phyloP scores from a whole-genome alignment of 2,329 filamentous ascomycete species.

The Talaromyces sp. region DNA sequence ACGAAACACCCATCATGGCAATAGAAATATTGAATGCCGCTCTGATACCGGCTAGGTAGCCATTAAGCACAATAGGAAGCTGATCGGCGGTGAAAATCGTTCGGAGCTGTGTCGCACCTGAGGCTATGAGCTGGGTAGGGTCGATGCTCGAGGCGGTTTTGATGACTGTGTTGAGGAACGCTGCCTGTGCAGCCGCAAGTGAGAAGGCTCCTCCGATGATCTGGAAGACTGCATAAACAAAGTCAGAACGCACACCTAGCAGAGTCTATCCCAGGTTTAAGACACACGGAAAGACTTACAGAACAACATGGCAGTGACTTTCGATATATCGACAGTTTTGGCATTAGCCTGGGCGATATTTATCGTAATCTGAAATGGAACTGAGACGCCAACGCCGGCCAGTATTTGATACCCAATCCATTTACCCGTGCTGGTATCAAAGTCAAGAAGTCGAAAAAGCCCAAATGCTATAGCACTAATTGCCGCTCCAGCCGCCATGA shows the following conservation, averaged over 20 bases:
- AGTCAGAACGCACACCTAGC: not conserved
- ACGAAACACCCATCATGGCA: slow-evolving; percentile 1
- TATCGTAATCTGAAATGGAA: slow-evolving; percentile 24
- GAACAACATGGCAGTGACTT: slow-evolving; percentile 26
- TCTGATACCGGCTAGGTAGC: slow-evolving; percentile 10
- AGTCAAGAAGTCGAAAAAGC: slow-evolving; percentile 34
- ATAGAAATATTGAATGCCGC: slow-evolving; percentile 2
- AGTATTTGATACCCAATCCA: slow-evolving; percentile 29
- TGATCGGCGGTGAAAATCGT: not conserved
- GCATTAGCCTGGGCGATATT: slow-evolving; percentile 26
- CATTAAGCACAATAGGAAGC: slow-evolving; percentile 4
- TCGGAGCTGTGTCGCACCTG: slow-evolving; percentile 12
- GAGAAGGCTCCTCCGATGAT: slow-evolving; percentile 32
- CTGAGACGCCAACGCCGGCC: slow-evolving; percentile 20
- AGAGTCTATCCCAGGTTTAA: not conserved
- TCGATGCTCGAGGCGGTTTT: slow-evolving; percentile 6
- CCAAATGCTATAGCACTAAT: slow-evolving; percentile 30
- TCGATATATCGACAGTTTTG: slow-evolving; percentile 27
- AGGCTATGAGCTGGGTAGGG: not conserved
- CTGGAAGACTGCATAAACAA: slow-evolving; percentile 23
- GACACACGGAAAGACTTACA: slow-evolving; percentile 12
- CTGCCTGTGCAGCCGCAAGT: slow-evolving; percentile 24
- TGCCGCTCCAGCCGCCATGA: slow-evolving; percentile 28
- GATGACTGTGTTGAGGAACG: slow-evolving; percentile 21
- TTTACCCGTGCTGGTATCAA: slow-evolving; percentile 21